A percentile compares a stretch with the other conserved stretches of the same genome.
Evolutionary conservation across 148 eudicot genomes (phyloP).

Genomic region (Polygonum maritimum): DNA sequence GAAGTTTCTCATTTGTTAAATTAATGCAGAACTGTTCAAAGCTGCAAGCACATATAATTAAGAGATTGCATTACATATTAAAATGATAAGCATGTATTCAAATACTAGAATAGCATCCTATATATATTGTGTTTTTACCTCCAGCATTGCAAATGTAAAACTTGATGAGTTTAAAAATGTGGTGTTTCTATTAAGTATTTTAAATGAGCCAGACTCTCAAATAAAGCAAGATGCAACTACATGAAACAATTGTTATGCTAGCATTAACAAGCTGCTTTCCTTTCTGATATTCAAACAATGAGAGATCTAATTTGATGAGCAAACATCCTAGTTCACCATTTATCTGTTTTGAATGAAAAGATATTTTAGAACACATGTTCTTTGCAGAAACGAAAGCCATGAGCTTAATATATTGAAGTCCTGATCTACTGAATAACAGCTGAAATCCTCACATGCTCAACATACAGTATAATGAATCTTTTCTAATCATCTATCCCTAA

Average conservation of each 20-base stretch:
- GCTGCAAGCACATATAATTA: conserved; percentile 38
- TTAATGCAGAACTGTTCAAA: conserved; percentile 99
- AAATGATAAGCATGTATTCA: background rate
- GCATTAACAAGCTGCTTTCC: background rate
- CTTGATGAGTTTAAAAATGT: background rate
- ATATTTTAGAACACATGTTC: background rate
- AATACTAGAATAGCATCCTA: background rate
- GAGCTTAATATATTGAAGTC: background rate
- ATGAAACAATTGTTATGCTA: background rate
- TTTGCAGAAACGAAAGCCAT: background rate
- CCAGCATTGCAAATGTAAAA: background rate
- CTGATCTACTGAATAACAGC: background rate
- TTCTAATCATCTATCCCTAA: background rate
- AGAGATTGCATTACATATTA: conserved; percentile 1
- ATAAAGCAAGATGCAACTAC: background rate
- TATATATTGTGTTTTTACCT: background rate
- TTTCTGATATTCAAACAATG: background rate
- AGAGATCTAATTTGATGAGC: background rate
- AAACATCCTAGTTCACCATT: background rate
- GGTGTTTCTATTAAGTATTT: background rate
- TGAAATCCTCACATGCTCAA: background rate
- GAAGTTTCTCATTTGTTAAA: conserved; percentile 97
- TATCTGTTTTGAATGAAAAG: background rate
- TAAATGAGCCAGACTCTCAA: background rate
- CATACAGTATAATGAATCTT: background rate